phyloP scores from a whole-genome alignment of 2,329 filamentous ascomycete genomes.

The Onygenales sp. region DNA sequence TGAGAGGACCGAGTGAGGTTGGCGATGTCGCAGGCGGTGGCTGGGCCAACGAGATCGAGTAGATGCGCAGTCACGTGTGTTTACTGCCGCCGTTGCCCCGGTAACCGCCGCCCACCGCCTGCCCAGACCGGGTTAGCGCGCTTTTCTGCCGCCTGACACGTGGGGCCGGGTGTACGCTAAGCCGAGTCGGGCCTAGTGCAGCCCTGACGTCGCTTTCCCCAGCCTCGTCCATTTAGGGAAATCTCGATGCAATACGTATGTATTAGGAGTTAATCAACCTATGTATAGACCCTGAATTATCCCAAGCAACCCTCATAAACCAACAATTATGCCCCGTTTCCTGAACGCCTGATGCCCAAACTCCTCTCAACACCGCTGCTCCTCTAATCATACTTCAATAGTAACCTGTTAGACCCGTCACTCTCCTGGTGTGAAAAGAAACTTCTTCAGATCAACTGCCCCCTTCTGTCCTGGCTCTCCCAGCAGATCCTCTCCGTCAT shows the following conservation, averaged over 20 bases:
- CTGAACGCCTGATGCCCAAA: slow-evolving; percentile 3
- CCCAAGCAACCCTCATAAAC: neutral
- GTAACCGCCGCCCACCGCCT: slow-evolving; percentile 27
- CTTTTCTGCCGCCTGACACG: neutral
- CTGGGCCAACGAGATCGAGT: slow-evolving; percentile 26
- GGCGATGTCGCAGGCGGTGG: slow-evolving; percentile 18
- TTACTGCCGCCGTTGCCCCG: slow-evolving; percentile 27
- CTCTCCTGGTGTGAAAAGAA: slow-evolving; percentile 3
- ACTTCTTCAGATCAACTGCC: slow-evolving; percentile 8
- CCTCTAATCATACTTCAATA: neutral
- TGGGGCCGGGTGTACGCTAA: neutral
- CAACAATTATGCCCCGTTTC: too few species aligned
- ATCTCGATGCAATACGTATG: neutral
- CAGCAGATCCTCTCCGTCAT: slow-evolving; percentile 15
- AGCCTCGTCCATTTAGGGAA: neutral
- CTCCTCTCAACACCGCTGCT: neutral
- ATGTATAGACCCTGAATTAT: neutral
- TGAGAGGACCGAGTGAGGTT: neutral
- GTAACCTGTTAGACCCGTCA: neutral
- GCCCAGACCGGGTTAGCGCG: slow-evolving; percentile 10
- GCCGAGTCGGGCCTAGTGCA: neutral
- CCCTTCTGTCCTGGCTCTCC: neutral
- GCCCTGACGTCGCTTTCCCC: neutral
- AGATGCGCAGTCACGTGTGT: slow-evolving; percentile 20
- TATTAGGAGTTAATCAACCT: too few species aligned